Percentiles rank a stretch among this genome's conserved stretches.
These are phyloP conservation scores for Didymella pomorum DNA, from an alignment of 2,329 filamentous ascomycete species.

Conservation along the genomic window DNA sequence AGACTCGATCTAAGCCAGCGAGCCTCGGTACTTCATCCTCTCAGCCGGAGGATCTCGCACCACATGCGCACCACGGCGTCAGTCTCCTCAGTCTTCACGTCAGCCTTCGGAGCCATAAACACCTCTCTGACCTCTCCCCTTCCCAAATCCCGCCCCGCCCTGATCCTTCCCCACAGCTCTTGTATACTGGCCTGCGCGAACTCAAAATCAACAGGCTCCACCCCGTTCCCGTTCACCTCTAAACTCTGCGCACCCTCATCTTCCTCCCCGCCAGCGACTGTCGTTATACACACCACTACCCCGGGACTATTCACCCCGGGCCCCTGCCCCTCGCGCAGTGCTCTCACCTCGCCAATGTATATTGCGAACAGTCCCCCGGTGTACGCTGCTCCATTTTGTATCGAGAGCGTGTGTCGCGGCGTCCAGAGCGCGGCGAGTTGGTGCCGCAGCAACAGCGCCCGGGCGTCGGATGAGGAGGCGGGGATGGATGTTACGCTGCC, in stretches of 20 bases:
- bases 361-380: slow-evolving; percentile 35
- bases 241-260: not conserved
- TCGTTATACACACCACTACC: slow-evolving; percentile 41
- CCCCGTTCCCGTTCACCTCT: not conserved
- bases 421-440: slow-evolving; percentile 41
- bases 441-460: slow-evolving; percentile 28
- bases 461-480: slow-evolving; percentile 31
- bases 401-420: slow-evolving; percentile 32
- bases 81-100: slow-evolving; percentile 17
- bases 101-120: slow-evolving; percentile 31
- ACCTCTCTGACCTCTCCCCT: slow-evolving; percentile 37
- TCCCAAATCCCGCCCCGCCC: slow-evolving; percentile 33
- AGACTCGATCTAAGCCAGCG: not conserved
- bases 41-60: slow-evolving; percentile 43
- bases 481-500: slow-evolving; percentile 38
- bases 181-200: slow-evolving; percentile 37
- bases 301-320: slow-evolving; percentile 33
- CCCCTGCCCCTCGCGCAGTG: slow-evolving; percentile 31
- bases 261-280: slow-evolving; percentile 12
- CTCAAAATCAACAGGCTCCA: slow-evolving; percentile 30
- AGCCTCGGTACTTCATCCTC: slow-evolving; percentile 25
- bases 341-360: slow-evolving; percentile 40
- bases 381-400: slow-evolving; percentile 36
- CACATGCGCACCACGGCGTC: slow-evolving; percentile 43
- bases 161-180: slow-evolving; percentile 37